phyloP scores from a whole-genome alignment of 1,284 basidiomycete species.

The Apiotrichum sp. region DNA sequence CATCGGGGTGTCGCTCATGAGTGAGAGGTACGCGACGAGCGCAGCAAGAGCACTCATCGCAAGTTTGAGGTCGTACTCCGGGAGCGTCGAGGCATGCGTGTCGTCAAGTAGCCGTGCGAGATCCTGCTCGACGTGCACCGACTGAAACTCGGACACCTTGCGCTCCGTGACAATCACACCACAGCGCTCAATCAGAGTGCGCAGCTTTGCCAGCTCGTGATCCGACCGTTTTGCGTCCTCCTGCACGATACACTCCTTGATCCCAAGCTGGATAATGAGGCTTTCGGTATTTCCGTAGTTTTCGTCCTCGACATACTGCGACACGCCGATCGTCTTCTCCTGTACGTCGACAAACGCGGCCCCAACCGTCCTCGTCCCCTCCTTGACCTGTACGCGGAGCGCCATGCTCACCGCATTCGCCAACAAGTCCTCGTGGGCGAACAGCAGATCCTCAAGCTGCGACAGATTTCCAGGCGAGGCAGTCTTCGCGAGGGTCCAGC shows the following conservation, averaged over 20 bases:
- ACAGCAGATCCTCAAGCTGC: slow-evolving; percentile 88
- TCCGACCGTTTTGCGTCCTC: slow-evolving; percentile 56
- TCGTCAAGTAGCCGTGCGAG: slow-evolving; percentile 66
- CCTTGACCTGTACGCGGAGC: slow-evolving; percentile 65
- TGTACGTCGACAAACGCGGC: slow-evolving; percentile 55
- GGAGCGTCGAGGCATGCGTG: slow-evolving; percentile 49
- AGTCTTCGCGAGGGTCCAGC: slow-evolving; percentile 76
- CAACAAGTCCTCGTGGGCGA: slow-evolving; percentile 72
- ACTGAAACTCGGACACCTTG: slow-evolving; percentile 76
- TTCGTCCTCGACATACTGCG: slow-evolving; percentile 92
- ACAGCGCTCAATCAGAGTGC: slow-evolving; percentile 79
- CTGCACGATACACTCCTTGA: slow-evolving; percentile 78
- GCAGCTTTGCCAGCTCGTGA: slow-evolving; percentile 77
- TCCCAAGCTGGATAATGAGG: slow-evolving; percentile 89
- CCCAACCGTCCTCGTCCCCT: slow-evolving; percentile 51
- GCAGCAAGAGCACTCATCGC: slow-evolving; percentile 78
- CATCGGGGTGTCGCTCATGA: slow-evolving; percentile 76
- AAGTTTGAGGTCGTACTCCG: slow-evolving; percentile 69
- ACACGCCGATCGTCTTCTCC: slow-evolving; percentile 55
- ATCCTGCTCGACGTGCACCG: slow-evolving; percentile 78
- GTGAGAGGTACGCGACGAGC: slow-evolving; percentile 72
- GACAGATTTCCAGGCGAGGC: slow-evolving; percentile 86
- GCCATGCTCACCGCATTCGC: slow-evolving; percentile 87
- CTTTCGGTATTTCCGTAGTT: slow-evolving; percentile 94
- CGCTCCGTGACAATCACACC: slow-evolving; percentile 84